Evolutionary conservation across 2,329 filamentous ascomycete genomes (phyloP).

Genomic region (Lizonia empirigonia): DNA sequence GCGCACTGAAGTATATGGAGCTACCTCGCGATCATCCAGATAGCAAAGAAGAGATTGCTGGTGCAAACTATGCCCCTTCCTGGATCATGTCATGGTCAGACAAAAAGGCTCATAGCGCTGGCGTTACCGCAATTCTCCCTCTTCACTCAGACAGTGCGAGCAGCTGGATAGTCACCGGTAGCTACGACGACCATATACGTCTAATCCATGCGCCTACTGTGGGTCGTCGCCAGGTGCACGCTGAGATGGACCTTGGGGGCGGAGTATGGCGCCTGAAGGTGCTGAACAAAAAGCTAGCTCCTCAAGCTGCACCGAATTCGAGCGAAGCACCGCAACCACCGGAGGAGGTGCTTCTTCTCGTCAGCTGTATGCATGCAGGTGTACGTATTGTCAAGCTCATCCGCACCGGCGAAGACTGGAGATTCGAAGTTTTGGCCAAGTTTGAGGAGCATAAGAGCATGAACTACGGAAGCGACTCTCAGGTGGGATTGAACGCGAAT

Average conservation of each 20-base stretch:
- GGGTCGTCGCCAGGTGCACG: slow-evolving; percentile 59
- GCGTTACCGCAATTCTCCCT: slow-evolving; percentile 85
- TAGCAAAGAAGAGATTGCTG: slow-evolving; percentile 4
- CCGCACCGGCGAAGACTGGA: slow-evolving; percentile 53
- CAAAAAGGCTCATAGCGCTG: slow-evolving; percentile 72
- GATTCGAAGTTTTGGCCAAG: slow-evolving; percentile 67
- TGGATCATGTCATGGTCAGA: slow-evolving; percentile 52
- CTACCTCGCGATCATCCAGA: slow-evolving; percentile 16
- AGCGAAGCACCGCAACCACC: slow-evolving; percentile 25
- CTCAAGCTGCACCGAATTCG: slow-evolving; percentile 20
- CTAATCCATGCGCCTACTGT: slow-evolving; percentile 58
- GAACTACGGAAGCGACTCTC: slow-evolving; percentile 87
- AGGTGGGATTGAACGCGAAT: slow-evolving; percentile 46
- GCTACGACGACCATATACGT: slow-evolving; percentile 85
- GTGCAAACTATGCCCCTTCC: slow-evolving; percentile 14
- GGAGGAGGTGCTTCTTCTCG: slow-evolving; percentile 55
- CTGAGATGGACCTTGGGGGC: slow-evolving; percentile 70
- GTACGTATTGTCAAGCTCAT: slow-evolving; percentile 65
- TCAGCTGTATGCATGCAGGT: slow-evolving; percentile 94
- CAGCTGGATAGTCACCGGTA: slow-evolving; percentile 77
- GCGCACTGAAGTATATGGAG: slow-evolving; percentile 57
- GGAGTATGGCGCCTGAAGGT: slow-evolving; percentile 88
- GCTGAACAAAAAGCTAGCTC: slow-evolving; percentile 45
- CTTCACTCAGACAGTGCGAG: slow-evolving; percentile 56
- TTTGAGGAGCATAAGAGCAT: slow-evolving; percentile 92